A percentile compares a stretch with the other conserved stretches of the same genome.
Evolutionary conservation across 2,329 filamentous ascomycete species (phyloP).

Genomic region (Massarina eburnea): DNA sequence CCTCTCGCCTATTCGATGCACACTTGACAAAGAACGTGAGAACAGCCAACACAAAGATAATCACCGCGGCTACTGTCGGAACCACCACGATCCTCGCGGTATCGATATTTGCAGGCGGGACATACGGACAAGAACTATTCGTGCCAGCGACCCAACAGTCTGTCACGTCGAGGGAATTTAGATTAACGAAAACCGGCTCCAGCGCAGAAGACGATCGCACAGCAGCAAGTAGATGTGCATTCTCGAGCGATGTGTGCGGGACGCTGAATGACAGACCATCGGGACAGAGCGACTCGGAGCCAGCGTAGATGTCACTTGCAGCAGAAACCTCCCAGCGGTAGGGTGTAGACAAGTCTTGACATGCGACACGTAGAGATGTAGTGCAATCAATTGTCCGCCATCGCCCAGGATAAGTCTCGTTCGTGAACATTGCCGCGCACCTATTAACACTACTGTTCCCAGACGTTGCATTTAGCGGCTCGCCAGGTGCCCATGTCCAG

Average conservation of each 20-base stretch:
- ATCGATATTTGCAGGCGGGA: slow-evolving; percentile 45
- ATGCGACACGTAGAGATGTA: slow-evolving; percentile 55
- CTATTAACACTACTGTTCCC: slow-evolving; percentile 40
- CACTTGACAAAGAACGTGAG: slow-evolving; percentile 66
- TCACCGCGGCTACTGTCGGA: slow-evolving; percentile 62
- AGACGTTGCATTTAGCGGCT: slow-evolving; percentile 55
- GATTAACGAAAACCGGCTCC: slow-evolving; percentile 57
- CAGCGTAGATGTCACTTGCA: slow-evolving; percentile 46
- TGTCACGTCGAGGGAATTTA: slow-evolving; percentile 59
- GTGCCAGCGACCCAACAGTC: slow-evolving; percentile 63
- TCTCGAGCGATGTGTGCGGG: slow-evolving; percentile 65
- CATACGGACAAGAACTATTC: slow-evolving; percentile 62
- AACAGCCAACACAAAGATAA: slow-evolving; percentile 62
- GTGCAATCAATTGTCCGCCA: slow-evolving; percentile 63
- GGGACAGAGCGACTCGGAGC: slow-evolving; percentile 51
- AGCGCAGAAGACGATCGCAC: slow-evolving; percentile 16
- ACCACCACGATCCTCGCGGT: slow-evolving; percentile 57
- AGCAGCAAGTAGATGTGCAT: slow-evolving; percentile 55
- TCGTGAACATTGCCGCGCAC: slow-evolving; percentile 57
- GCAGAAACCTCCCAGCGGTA: slow-evolving; percentile 60
- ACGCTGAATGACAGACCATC: slow-evolving; percentile 54
- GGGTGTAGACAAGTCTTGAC: slow-evolving; percentile 56
- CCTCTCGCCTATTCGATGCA: slow-evolving; percentile 61
- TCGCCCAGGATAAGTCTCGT: slow-evolving; percentile 49
- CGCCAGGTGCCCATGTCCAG: slow-evolving; percentile 62